These are phyloP conservation scores for Lyophyllum shimeji DNA, from an alignment of 768 basidiomycete species.

Conservation along the genomic window DNA sequence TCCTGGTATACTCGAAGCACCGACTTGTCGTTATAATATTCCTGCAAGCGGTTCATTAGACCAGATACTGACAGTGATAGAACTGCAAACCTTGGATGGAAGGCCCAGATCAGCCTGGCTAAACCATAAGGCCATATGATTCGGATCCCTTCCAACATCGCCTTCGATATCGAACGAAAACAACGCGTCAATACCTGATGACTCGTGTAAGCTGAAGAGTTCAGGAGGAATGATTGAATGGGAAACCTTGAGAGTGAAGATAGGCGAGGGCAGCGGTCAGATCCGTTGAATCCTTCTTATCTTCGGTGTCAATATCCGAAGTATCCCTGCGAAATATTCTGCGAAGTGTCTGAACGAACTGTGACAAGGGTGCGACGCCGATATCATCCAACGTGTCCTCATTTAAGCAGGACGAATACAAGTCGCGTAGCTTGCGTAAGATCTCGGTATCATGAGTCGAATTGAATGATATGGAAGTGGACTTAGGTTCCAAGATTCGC, in stretches of 20 bases:
- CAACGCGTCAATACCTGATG: slow-evolving; percentile 69
- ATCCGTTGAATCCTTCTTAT: slow-evolving; percentile 42
- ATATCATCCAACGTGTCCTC: slow-evolving; percentile 73
- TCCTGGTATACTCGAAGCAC: slow-evolving; percentile 69
- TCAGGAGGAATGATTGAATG: not conserved
- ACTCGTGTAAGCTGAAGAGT: not conserved
- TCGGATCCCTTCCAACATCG: slow-evolving; percentile 83
- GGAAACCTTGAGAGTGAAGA: slow-evolving; percentile 80
- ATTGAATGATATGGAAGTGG: slow-evolving; percentile 29
- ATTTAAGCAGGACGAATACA: slow-evolving; percentile 83
- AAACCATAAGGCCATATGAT: slow-evolving; percentile 83
- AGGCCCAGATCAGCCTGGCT: slow-evolving; percentile 80
- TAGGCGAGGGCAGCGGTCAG: slow-evolving; percentile 84
- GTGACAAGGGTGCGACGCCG: slow-evolving; percentile 69
- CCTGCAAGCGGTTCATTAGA: slow-evolving; percentile 38
- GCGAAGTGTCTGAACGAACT: slow-evolving; percentile 62
- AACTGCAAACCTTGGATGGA: slow-evolving; percentile 74
- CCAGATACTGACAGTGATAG: not conserved
- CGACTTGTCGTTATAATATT: slow-evolving; percentile 83
- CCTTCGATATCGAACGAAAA: slow-evolving; percentile 88
- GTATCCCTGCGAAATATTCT: slow-evolving; percentile 57
- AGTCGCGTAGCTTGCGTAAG: slow-evolving; percentile 61
- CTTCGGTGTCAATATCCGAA: slow-evolving; percentile 17
- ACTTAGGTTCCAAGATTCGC: slow-evolving; percentile 59
- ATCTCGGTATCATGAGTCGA: slow-evolving; percentile 52